phyloP scores from a whole-genome alignment of 768 basidiomycete genomes.

The Cystobasidium ongulense region DNA sequence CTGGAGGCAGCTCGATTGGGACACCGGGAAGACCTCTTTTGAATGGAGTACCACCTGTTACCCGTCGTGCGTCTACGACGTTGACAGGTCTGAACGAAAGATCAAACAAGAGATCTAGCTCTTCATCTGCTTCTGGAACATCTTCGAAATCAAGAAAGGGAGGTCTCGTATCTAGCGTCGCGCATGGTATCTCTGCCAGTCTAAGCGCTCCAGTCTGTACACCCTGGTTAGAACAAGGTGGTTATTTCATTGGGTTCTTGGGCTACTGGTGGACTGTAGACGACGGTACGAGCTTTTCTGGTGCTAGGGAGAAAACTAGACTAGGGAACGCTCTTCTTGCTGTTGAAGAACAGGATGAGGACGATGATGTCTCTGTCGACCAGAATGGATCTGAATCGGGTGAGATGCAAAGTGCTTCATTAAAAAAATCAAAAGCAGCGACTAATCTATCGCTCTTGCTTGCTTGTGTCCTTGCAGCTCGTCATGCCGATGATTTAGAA shows the following conservation, averaged over 20 bases:
- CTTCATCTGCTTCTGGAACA: constrained; percentile 12
- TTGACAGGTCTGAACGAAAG: constrained; percentile 2
- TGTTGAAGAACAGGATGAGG: constrained; percentile 23
- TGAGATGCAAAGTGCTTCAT: neutral
- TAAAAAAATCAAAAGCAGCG: too few species aligned
- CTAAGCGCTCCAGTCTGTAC: neutral
- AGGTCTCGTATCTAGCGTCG: neutral
- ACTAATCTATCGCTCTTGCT: too few species aligned
- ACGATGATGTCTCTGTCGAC: constrained; percentile 1
- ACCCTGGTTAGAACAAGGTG: constrained; percentile 24
- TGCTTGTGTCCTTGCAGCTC: neutral
- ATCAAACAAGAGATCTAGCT: neutral
- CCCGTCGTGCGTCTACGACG: constrained; percentile 5
- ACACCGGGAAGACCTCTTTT: neutral
- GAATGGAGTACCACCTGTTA: constrained; percentile 24
- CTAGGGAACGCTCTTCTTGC: constrained; percentile 16
- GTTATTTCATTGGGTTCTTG: constrained; percentile 29
- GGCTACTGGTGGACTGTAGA: constrained; percentile 34
- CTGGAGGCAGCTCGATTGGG: neutral
- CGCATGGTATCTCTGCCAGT: neutral
- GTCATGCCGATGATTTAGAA: neutral
- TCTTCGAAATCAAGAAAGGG: neutral
- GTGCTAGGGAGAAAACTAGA: constrained; percentile 18
- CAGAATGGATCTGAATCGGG: neutral
- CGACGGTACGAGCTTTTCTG: constrained; percentile 2